These are phyloP conservation scores for Linum trigynum DNA, from an alignment of 345 rosid genomes.

Conservation along the genomic window DNA sequence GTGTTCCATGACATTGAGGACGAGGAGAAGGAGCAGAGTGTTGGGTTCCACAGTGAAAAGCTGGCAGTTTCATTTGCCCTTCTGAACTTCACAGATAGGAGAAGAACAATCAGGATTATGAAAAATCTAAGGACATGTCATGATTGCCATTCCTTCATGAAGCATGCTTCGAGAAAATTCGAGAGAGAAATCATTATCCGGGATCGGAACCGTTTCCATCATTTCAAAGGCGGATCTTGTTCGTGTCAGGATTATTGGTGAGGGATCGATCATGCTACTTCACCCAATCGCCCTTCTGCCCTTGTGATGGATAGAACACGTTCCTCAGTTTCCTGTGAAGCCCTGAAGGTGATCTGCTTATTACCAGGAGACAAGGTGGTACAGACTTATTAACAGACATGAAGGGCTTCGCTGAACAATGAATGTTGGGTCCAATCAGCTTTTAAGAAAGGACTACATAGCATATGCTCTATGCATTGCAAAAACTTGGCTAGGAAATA, in stretches of 20 bases:
- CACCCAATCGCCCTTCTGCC: no score
- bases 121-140: neutral
- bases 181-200: neutral
- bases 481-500: no score
- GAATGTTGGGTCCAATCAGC: no score
- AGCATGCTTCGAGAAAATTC: neutral
- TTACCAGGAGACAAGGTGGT: no score
- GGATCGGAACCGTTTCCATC: neutral
- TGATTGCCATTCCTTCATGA: neutral
- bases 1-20: slow-evolving; percentile 44
- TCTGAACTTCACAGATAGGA: slow-evolving; percentile 14
- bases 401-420: no score
- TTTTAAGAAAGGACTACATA: no score
- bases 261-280: neutral
- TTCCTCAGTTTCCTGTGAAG: no score
- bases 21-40: slow-evolving; percentile 46
- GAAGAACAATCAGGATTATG: slow-evolving; percentile 24
- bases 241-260: neutral
- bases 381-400: no score
- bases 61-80: slow-evolving; percentile 43
- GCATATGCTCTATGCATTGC: no score
- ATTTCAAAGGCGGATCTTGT: neutral
- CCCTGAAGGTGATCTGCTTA: no score
- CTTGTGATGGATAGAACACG: no score
- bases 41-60: slow-evolving; percentile 43